Evolutionary conservation across 169 alveolate species (phyloP), one percentile per base, ranked within the genome.

Genomic region (Babesia bovis): DNA sequence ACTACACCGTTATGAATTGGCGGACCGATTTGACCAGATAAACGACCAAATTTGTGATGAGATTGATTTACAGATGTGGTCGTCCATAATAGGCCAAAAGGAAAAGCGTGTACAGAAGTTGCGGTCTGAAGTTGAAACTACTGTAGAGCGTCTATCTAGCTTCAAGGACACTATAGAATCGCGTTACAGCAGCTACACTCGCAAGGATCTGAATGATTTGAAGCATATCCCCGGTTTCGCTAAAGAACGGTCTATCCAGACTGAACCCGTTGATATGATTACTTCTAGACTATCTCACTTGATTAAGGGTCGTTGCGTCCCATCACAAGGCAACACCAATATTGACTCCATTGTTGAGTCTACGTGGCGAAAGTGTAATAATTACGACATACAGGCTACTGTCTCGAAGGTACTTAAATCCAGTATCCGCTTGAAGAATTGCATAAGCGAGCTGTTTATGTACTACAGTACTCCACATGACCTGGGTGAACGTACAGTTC

Each of bases 291-390:
- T 79, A 30, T 42, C 72, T 35, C 74, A 78, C 25, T 33, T 77
- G 61, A 76, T 77, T 12, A 32, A 40, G 56, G 36, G 49, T 38
- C 45, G 85, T 35, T 77, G 85, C 40, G 47, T 36, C 10, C 73
- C 73, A 15, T 6, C 61, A 21, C 3, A 32, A 3, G 50, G 51
- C n/a, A 42, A 25, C 44, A 63, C n/a, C 58, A 49, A 51, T 23
- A 77, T 87, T 41, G 74, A 71, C 26, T 17, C 6, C 13, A 21
- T 88, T 25, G 91, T 88, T 4, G 85, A 77, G 57, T 40, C 68
- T 17, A 30, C 59, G 38, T 88, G 93, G 93, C 66, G 87, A 23
- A 83, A 85, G 50, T 55, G 91, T 51, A 76, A 86, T 50, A 74
- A 83, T 42, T 82, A 84, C 63, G 93, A 88, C 47, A 88, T 84